These are phyloP conservation scores for Neonothopanus nambi DNA, from an alignment of 1,284 basidiomycete species.

Conservation along the genomic window DNA sequence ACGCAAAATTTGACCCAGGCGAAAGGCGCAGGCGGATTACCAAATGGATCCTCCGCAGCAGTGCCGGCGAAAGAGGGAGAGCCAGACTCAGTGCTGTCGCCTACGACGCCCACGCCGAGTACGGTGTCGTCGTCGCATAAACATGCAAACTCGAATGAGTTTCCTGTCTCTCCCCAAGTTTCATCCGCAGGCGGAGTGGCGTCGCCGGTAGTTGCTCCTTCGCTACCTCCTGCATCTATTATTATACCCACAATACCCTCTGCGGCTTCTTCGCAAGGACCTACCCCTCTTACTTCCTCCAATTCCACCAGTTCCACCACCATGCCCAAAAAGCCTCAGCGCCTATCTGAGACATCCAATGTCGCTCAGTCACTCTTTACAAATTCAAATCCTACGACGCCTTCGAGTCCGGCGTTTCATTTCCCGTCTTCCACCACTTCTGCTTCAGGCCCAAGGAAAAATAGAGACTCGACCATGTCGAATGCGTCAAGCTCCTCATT, in stretches of 20 bases:
- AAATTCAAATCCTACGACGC: conserved; percentile 6
- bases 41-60: background rate
- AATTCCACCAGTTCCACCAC: too few relatives aligned
- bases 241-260: too few relatives aligned
- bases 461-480: conserved; percentile 16
- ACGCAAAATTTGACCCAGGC: conserved; percentile 20
- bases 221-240: too few relatives aligned
- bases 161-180: too few relatives aligned
- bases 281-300: too few relatives aligned
- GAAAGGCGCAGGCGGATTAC: conserved; percentile 4
- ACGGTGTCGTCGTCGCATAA: background rate
- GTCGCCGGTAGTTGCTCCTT: too few relatives aligned
- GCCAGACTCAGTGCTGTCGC: background rate
- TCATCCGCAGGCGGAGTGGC: too few relatives aligned
- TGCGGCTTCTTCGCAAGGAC: too few relatives aligned
- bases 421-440: conserved; percentile 16
- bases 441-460: conserved; percentile 12
- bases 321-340: too few relatives aligned
- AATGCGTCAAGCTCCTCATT: conserved; percentile 30
- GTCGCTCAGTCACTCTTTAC: too few relatives aligned
- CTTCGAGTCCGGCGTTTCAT: conserved; percentile 11
- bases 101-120: conserved; percentile 8
- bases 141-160: too few relatives aligned
- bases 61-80: background rate
- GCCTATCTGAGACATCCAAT: too few relatives aligned